Evolutionary conservation across 768 basidiomycete species (phyloP).

Genomic region (Nevesoporus exiguus): DNA sequence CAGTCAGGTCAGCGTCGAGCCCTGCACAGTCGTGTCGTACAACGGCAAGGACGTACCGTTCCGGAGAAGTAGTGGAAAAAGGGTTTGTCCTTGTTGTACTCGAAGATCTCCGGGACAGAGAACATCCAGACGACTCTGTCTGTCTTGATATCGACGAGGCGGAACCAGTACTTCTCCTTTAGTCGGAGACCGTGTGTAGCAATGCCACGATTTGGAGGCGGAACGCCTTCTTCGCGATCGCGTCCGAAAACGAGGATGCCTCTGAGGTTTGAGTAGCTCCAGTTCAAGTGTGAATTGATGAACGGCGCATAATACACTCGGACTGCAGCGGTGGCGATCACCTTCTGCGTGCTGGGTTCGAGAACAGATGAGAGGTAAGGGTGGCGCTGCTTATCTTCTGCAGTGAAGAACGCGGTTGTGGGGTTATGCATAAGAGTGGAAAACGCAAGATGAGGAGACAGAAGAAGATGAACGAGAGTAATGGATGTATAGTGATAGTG

Average conservation of each 20-base stretch:
- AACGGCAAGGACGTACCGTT: conserved; percentile 52
- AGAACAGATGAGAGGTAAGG: conserved; percentile 40
- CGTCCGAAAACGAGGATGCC: conserved; percentile 57
- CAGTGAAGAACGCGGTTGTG: conserved; percentile 32
- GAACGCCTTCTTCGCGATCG: conserved; percentile 27
- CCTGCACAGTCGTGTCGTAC: neutral
- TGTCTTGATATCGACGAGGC: conserved; percentile 54
- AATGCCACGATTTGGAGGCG: conserved; percentile 19
- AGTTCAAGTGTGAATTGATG: conserved; percentile 43
- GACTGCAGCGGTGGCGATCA: conserved; percentile 52
- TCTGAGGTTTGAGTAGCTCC: conserved; percentile 58
- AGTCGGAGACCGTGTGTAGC: conserved; percentile 23
- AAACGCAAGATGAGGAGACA: conserved; percentile 2
- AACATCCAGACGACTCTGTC: conserved; percentile 68
- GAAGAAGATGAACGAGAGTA: conserved; percentile 18
- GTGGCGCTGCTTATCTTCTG: conserved; percentile 38
- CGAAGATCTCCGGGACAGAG: conserved; percentile 53
- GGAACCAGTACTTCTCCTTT: conserved; percentile 55
- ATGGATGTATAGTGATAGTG: conserved; percentile 10
- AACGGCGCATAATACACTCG: conserved; percentile 63
- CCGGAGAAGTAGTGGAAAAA: conserved; percentile 92
- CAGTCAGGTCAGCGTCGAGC: neutral
- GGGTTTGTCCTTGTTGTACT: conserved; percentile 80
- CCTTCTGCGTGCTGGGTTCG: conserved; percentile 39
- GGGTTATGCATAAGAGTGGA: conserved; percentile 31